These are phyloP conservation scores for Lachancea fermentati DNA, from an alignment of 805 yeast genomes.

Conservation along the genomic window DNA sequence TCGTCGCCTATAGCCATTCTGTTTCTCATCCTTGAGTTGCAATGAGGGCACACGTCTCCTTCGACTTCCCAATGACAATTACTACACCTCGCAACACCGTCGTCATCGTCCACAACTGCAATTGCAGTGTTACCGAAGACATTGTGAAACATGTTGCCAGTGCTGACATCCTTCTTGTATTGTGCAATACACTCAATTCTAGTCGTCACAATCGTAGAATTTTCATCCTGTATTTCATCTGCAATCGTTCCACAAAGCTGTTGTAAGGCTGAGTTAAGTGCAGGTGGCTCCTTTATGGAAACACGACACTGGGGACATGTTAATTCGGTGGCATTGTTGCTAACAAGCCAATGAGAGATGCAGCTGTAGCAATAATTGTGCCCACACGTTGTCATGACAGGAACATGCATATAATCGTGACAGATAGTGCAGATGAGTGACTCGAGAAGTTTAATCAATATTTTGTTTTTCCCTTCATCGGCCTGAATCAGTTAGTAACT, in stretches of 20 bases:
- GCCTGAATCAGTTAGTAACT: background rate
- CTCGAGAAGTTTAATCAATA: slow-evolving; percentile 21
- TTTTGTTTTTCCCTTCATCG: background rate
- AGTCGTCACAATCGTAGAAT: slow-evolving; percentile 13
- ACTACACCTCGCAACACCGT: slow-evolving; percentile 70
- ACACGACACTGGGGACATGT: slow-evolving; percentile 68
- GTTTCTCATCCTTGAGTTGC: slow-evolving; percentile 49
- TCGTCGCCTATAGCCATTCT: slow-evolving; percentile 5
- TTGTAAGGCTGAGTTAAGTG: slow-evolving; percentile 47
- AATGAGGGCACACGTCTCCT: slow-evolving; percentile 61
- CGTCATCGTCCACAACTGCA: slow-evolving; percentile 54
- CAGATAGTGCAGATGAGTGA: slow-evolving; percentile 53
- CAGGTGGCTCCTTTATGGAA: slow-evolving; percentile 44
- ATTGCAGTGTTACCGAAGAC: slow-evolving; percentile 44
- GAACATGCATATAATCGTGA: slow-evolving; percentile 61
- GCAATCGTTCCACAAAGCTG: slow-evolving; percentile 40
- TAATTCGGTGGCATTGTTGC: slow-evolving; percentile 35
- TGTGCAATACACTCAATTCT: slow-evolving; percentile 28
- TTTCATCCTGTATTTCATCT: slow-evolving; percentile 31
- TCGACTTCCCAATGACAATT: slow-evolving; percentile 78
- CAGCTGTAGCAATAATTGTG: slow-evolving; percentile 71
- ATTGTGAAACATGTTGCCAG: slow-evolving; percentile 41
- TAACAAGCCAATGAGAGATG: slow-evolving; percentile 54
- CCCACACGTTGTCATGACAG: slow-evolving; percentile 61
- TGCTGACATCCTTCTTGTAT: slow-evolving; percentile 38